These are phyloP conservation scores for Mycosarcoma mackinlayi DNA, from an alignment of 1,284 basidiomycete genomes.

Conservation along the genomic window DNA sequence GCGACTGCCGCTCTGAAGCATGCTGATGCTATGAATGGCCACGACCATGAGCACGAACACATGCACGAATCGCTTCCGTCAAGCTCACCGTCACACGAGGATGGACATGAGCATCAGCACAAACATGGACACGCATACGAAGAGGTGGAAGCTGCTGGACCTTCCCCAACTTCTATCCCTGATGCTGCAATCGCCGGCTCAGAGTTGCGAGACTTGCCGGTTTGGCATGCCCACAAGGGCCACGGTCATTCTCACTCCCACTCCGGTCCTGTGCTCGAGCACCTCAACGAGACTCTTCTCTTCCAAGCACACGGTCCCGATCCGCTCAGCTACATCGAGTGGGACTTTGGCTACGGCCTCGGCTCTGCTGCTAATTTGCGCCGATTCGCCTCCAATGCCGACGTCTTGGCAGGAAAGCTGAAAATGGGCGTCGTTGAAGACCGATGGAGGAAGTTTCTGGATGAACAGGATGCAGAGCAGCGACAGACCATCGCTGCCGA, in stretches of 20 bases:
- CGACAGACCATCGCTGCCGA: conserved; percentile 45
- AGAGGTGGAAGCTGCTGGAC: conserved; percentile 7
- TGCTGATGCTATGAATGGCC: neutral
- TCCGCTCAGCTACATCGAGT: conserved; percentile 66
- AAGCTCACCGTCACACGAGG: no score
- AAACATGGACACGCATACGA: conserved; percentile 9
- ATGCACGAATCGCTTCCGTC: no score
- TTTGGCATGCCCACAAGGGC: conserved; percentile 30
- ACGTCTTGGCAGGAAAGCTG: conserved; percentile 31
- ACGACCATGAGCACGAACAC: conserved; percentile 7
- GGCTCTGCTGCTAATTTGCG: conserved; percentile 45
- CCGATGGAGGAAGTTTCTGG: conserved; percentile 61
- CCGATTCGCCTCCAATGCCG: conserved; percentile 45
- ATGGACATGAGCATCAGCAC: neutral
- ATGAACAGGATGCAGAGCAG: conserved; percentile 34
- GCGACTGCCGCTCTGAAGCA: neutral
- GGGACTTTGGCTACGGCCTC: conserved; percentile 59
- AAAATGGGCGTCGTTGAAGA: conserved; percentile 58
- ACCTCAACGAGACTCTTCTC: conserved; percentile 60
- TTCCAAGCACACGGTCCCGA: conserved; percentile 60
- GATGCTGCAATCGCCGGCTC: conserved; percentile 14
- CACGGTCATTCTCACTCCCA: conserved; percentile 53
- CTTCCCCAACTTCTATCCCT: conserved; percentile 23
- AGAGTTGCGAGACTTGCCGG: conserved; percentile 20
- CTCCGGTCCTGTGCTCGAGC: conserved; percentile 24